Conservation (phyloP, 306 rosid species). For the Lotus japonicus region DNA sequence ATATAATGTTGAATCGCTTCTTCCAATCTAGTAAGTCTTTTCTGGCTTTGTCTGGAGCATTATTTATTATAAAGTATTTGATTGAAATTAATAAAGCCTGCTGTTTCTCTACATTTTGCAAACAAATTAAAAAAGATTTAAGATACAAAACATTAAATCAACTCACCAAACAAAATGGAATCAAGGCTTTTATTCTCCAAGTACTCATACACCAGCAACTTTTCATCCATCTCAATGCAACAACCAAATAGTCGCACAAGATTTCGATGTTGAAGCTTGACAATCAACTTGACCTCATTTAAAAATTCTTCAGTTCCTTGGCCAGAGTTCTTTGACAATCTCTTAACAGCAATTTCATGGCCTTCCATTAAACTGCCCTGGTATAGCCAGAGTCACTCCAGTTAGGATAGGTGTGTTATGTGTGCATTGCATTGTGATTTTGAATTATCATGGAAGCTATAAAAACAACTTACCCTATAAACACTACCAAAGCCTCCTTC, state of each 20-base stretch:
- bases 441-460: conserved; percentile 2
- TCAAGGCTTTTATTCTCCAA: conserved; percentile 71
- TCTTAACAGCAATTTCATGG: conserved; percentile 66
- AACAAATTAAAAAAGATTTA: not conserved
- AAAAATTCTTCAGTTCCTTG: conserved; percentile 72
- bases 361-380: conserved; percentile 61
- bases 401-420: conserved; percentile 17
- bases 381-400: not conserved
- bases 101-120: not conserved
- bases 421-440: no score
- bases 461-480: conserved; percentile 26
- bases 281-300: conserved; percentile 60
- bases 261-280: conserved; percentile 68
- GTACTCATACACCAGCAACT: conserved; percentile 65
- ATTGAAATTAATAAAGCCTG: not conserved
- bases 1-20: conserved; percentile 49
- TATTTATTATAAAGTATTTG: not conserved
- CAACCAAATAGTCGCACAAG: conserved; percentile 65
- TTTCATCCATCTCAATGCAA: conserved; percentile 53
- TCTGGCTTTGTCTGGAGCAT: conserved; percentile 34
- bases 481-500: conserved; percentile 58
- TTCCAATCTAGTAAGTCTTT: conserved; percentile 38
- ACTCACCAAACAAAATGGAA: conserved; percentile 54
- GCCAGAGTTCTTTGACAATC: conserved; percentile 50
- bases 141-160: not conserved